These are phyloP conservation scores for Penicillium sp. DNA, from an alignment of 2,329 filamentous ascomycete species.

Conservation along the genomic window DNA sequence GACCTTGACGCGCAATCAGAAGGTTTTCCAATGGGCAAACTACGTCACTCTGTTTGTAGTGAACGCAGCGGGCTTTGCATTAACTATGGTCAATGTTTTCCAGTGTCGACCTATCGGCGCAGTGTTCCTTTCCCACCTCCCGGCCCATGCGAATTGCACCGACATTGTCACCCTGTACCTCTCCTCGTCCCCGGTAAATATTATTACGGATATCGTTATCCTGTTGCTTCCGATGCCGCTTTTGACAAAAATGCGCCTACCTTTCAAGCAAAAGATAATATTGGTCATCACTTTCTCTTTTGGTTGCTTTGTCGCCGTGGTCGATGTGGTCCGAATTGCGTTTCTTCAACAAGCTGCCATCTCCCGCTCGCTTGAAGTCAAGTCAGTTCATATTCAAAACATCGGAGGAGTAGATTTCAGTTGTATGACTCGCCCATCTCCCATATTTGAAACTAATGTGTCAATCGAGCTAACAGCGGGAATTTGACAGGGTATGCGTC, in stretches of 20 bases:
- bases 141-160: slow-evolving; percentile 52
- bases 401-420: slow-evolving; percentile 51
- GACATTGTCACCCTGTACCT: slow-evolving; percentile 65
- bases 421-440: slow-evolving; percentile 35
- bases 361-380: slow-evolving; percentile 32
- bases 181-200: slow-evolving; percentile 81
- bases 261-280: slow-evolving; percentile 81
- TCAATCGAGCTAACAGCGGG: slow-evolving; percentile 44
- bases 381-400: slow-evolving; percentile 36
- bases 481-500: slow-evolving; percentile 67
- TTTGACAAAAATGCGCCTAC: slow-evolving; percentile 79
- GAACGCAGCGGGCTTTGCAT: slow-evolving; percentile 71
- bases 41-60: slow-evolving; percentile 74
- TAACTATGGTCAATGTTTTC: slow-evolving; percentile 84
- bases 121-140: slow-evolving; percentile 57
- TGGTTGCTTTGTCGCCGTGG: slow-evolving; percentile 80
- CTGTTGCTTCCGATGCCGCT: slow-evolving; percentile 85
- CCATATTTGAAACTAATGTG: not conserved
- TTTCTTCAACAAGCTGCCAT: slow-evolving; percentile 73
- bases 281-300: slow-evolving; percentile 81
- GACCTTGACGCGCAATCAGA: slow-evolving; percentile 73
- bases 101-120: slow-evolving; percentile 76
- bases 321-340: slow-evolving; percentile 86
- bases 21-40: slow-evolving; percentile 76
- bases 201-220: slow-evolving; percentile 85